Percentiles rank a stretch among this genome's conserved stretches.
phyloP scores from a whole-genome alignment of 768 basidiomycete genomes.

The Macrolepiota dolichaula region DNA sequence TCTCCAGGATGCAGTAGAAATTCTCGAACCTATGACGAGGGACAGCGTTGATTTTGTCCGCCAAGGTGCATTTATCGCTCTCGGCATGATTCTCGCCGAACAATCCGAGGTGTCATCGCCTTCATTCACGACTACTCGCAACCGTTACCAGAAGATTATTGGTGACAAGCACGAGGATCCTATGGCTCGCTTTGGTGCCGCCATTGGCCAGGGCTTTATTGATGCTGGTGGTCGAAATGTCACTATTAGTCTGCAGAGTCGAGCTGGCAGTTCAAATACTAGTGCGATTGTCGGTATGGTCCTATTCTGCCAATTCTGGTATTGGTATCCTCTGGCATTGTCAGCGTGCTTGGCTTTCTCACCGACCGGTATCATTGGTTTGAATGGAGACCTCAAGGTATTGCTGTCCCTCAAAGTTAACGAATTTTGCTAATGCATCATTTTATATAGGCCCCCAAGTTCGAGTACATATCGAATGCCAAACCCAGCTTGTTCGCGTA shows the following conservation, averaged over 20 bases:
- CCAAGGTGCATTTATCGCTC: conserved; percentile 92
- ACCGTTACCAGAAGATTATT: conserved; percentile 87
- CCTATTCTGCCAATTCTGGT: conserved; percentile 99
- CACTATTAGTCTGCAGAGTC: conserved; percentile 90
- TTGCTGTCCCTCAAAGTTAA: neutral
- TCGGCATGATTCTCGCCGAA: conserved; percentile 96
- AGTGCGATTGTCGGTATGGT: conserved; percentile 97
- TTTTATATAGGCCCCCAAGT: conserved; percentile 75
- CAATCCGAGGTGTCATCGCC: conserved; percentile 90
- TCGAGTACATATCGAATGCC: conserved; percentile 89
- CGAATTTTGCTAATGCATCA: neutral
- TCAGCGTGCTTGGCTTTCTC: conserved; percentile 91
- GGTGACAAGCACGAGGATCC: conserved; percentile 98
- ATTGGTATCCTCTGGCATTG: conserved; percentile 98
- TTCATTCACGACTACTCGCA: conserved; percentile 74
- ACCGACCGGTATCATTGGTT: conserved; percentile 91
- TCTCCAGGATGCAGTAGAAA: conserved; percentile 91
- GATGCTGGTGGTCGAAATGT: conserved; percentile 97
- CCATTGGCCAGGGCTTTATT: conserved; percentile 93
- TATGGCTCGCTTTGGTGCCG: conserved; percentile 97
- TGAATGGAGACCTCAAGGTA: conserved; percentile 85
- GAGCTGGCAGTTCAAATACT: conserved; percentile 90
- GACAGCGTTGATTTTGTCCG: conserved; percentile 98
- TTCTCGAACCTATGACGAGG: conserved; percentile 97
- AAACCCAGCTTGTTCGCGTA: conserved; percentile 92